Percentiles rank a stretch among this genome's conserved stretches.
phyloP scores from a whole-genome alignment of 2,329 filamentous ascomycete species.

The Lasiodiplodia citricola region DNA sequence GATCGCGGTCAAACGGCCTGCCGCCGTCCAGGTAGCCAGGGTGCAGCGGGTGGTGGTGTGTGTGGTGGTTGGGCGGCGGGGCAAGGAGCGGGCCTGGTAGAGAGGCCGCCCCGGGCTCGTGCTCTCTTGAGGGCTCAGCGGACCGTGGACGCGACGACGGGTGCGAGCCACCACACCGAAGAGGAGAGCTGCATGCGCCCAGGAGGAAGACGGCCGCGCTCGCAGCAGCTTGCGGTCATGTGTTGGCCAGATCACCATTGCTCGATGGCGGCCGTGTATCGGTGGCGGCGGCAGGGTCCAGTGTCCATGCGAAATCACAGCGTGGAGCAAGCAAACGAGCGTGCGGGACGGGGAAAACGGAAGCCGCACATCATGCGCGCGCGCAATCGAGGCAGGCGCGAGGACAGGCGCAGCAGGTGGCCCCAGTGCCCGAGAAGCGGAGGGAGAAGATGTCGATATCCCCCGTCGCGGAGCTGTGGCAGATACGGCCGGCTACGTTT shows the following conservation, averaged over 20 bases:
- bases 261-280: background rate
- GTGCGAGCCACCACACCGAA: conserved; percentile 1
- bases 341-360: conserved; percentile 22
- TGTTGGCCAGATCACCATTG: conserved; percentile 12
- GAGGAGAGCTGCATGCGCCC: conserved; percentile 1
- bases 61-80: conserved; percentile 10
- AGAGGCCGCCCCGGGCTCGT: background rate
- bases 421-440: conserved; percentile 5
- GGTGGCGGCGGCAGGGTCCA: conserved; percentile 4
- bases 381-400: conserved; percentile 7
- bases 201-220: conserved; percentile 8
- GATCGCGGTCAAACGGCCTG: conserved; percentile 6
- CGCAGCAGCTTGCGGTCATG: conserved; percentile 25
- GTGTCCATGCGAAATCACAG: background rate
- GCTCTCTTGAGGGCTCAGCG: background rate
- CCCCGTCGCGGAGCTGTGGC: conserved; percentile 13
- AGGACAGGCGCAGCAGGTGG: conserved; percentile 1
- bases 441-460: conserved; percentile 1
- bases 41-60: conserved; percentile 13
- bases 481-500: conserved; percentile 1
- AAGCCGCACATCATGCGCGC: conserved; percentile 23
- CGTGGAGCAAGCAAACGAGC: conserved; percentile 3
- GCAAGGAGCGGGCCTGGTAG: background rate
- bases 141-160: conserved; percentile 15
- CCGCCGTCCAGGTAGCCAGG: conserved; percentile 7